A percentile compares a stretch with the other conserved stretches of the same genome.
Conservation (phyloP, 129 eudicot species). For the Flaveria sonorensis region DNA sequence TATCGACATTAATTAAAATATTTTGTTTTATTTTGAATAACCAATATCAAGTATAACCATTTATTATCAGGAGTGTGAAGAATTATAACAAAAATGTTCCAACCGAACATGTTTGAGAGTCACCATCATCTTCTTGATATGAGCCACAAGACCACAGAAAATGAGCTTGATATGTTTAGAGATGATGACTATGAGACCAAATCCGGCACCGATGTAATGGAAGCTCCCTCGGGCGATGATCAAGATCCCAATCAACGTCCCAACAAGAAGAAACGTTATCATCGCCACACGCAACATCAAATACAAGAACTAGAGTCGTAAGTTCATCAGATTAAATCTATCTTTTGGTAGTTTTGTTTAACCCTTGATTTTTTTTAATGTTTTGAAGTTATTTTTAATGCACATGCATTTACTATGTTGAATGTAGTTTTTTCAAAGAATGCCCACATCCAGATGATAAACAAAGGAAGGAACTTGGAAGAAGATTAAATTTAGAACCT, state of each 20-base stretch:
- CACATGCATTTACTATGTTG: not conserved
- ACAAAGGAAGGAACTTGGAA: constrained; percentile 54
- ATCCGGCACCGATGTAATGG: constrained; percentile 42
- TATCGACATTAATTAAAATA: no score
- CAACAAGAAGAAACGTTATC: constrained; percentile 48
- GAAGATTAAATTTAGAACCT: constrained; percentile 46
- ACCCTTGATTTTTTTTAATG: not conserved
- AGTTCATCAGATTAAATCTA: constrained; percentile 9
- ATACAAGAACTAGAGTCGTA: constrained; percentile 55
- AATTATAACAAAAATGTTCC: constrained; percentile 58
- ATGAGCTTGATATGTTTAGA: constrained; percentile 34
- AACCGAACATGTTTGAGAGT: constrained; percentile 84
- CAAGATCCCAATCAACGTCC: constrained; percentile 34
- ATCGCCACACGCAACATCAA: constrained; percentile 60
- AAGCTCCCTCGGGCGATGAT: constrained; percentile 44
- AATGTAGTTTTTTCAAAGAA: constrained; percentile 46
- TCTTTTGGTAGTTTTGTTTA: not conserved
- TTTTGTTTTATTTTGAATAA: not conserved
- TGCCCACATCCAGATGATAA: constrained; percentile 58
- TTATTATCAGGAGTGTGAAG: constrained; percentile 33
- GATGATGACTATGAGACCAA: constrained; percentile 50
- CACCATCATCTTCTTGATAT: constrained; percentile 64
- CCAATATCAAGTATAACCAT: not conserved
- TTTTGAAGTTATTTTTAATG: not conserved
- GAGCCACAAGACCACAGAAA: constrained; percentile 59